Evolutionary conservation across 495 filamentous ascomycete species (phyloP).

Genomic region (Xylaria acuta): DNA sequence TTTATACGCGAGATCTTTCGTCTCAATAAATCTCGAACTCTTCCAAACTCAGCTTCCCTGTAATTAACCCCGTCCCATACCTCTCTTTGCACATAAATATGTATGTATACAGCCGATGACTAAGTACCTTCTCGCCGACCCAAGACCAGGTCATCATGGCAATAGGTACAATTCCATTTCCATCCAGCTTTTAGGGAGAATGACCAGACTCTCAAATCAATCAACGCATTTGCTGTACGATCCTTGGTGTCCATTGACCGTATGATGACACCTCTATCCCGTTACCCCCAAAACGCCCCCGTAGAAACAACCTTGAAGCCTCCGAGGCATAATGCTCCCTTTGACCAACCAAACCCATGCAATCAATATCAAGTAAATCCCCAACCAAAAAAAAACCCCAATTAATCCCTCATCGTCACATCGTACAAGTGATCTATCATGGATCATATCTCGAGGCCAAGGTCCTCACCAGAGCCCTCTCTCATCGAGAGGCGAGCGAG

Average conservation of each 20-base stretch:
- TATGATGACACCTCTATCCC: slow-evolving; percentile 16
- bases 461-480: background rate
- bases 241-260: background rate
- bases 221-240: background rate
- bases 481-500: background rate
- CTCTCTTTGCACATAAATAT: background rate
- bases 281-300: slow-evolving; percentile 8
- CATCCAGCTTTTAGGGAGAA: background rate
- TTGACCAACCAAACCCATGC: background rate
- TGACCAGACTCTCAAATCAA: background rate
- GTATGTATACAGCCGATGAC: slow-evolving; percentile 10
- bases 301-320: slow-evolving; percentile 20
- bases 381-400: background rate
- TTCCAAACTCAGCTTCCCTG: background rate
- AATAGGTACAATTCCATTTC: background rate
- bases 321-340: slow-evolving; percentile 3
- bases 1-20: slow-evolving; percentile 4
- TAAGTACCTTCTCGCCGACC: background rate
- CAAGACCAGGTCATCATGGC: too few relatives aligned
- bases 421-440: background rate
- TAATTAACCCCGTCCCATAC: background rate
- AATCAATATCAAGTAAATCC: slow-evolving; percentile 1
- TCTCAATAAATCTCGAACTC: too few relatives aligned
- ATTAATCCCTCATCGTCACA: slow-evolving; percentile 18
- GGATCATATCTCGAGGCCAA: background rate